A percentile compares a stretch with the other conserved stretches of the same genome.
phyloP scores from a whole-genome alignment of 306 rosid species.

The Prunus mira region DNA sequence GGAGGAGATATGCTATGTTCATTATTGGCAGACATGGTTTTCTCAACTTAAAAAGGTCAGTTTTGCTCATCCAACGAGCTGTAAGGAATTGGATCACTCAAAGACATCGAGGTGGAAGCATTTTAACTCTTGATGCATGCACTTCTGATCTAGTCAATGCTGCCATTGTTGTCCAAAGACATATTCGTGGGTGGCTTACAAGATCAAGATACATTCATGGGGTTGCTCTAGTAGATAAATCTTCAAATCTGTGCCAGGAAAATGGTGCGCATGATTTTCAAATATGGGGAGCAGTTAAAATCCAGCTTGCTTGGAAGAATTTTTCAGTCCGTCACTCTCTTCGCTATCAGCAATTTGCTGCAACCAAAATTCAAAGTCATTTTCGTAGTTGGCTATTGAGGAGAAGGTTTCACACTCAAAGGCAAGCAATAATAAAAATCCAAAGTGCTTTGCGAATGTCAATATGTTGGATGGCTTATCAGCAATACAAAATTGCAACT shows the following conservation, averaged over 20 bases:
- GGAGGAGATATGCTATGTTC: constrained; percentile 15
- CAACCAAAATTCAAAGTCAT: constrained; percentile 57
- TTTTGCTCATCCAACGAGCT: constrained; percentile 46
- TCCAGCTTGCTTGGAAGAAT: constrained; percentile 56
- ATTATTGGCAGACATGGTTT: constrained; percentile 11
- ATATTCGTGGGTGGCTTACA: constrained; percentile 50
- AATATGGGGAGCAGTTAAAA: constrained; percentile 38
- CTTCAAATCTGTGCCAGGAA: constrained; percentile 19
- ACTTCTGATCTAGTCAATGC: constrained; percentile 32
- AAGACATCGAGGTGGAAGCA: constrained; percentile 33
- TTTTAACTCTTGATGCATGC: constrained; percentile 14
- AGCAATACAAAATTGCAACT: constrained; percentile 37
- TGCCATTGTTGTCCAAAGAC: constrained; percentile 50
- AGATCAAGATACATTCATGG: constrained; percentile 34
- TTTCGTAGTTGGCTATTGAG: constrained; percentile 59
- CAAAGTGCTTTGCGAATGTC: constrained; percentile 68
- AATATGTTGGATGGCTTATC: constrained; percentile 52
- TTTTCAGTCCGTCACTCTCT: constrained; percentile 25
- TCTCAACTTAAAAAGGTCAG: constrained; percentile 19
- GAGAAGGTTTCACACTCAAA: constrained; percentile 45
- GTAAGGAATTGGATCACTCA: constrained; percentile 51
- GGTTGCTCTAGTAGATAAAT: constrained; percentile 33
- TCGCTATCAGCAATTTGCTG: constrained; percentile 40
- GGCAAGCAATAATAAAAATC: constrained; percentile 54
- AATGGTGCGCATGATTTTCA: constrained; percentile 33